Evolutionary conservation across 2,329 filamentous ascomycete species (phyloP), one percentile per base, ranked within the genome.

Genomic region (Dryadomyces quercus-mongolicae): DNA sequence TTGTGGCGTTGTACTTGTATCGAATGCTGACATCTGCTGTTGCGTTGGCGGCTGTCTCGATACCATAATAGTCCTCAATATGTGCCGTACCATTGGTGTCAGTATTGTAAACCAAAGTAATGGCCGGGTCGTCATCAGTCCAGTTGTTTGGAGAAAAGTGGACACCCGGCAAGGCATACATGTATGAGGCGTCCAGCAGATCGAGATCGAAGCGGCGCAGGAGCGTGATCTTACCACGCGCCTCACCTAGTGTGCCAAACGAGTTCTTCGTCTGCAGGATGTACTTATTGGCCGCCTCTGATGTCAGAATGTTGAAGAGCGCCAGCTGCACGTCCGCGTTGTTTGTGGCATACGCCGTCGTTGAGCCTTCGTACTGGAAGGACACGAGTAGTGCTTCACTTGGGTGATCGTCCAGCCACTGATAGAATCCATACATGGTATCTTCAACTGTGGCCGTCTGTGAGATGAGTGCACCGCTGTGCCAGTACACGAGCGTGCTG

Each of bases 51-150:
- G 54, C 36, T 3, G 38, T 53, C 2, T 63, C 59, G 0, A 70
- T 68, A 51, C 72, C 63, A 57, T 75, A 78, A 58, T 71, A 74
- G 58, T 77, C 75, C 56, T 77, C 72, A 49, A 77, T 71, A 52
- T 72, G 73, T 5, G 73, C 74, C 0, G 67, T 71, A 25, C 60
- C 57, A 43, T 68, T 66, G 10, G 60, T 60, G 0, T 61, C 61
- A 0, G 59, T 59, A 54, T 75, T 73, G 56, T 74, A 77, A 2
- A 67, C 61, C 0, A 77, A 58, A 8, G 59, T 62, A 42, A 75
- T 73, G 44, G 67, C 65, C 0, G 61, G 58, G 7, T 62, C 60
- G 52, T 77, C 73, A 55, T 71, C 72, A 0, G 64, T 66, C 74
- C 74, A 77, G 3, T 65, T 59, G 3, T 44, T 53, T 0, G 73